A percentile compares a stretch with the other conserved stretches of the same genome.
These are phyloP conservation scores for Ustilago loliicola DNA, from an alignment of 1,284 basidiomycete genomes.

Conservation along the genomic window DNA sequence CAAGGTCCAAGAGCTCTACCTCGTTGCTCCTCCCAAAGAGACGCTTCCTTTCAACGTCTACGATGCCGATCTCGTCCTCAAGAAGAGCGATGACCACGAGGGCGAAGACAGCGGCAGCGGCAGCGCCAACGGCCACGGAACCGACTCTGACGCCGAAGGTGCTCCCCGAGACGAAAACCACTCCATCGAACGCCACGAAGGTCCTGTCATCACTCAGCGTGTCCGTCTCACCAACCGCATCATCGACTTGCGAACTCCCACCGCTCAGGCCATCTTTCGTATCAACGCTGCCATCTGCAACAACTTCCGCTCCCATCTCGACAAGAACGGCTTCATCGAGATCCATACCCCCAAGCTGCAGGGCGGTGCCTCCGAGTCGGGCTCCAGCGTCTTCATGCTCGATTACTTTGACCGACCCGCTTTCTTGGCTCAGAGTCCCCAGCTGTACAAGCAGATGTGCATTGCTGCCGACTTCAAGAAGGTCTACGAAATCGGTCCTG, in stretches of 20 bases:
- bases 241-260: slow-evolving; percentile 65
- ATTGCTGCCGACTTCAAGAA: slow-evolving; percentile 65
- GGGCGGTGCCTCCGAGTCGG: slow-evolving; percentile 65
- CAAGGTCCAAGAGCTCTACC: slow-evolving; percentile 58
- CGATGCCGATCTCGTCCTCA: slow-evolving; percentile 59
- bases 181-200: slow-evolving; percentile 38
- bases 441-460: slow-evolving; percentile 69
- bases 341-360: slow-evolving; percentile 69
- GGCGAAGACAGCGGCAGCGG: slow-evolving; percentile 22
- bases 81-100: slow-evolving; percentile 51
- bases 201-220: slow-evolving; percentile 57
- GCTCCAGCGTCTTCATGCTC: slow-evolving; percentile 65
- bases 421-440: slow-evolving; percentile 65
- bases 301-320: slow-evolving; percentile 62
- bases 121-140: slow-evolving; percentile 11
- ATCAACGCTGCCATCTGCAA: slow-evolving; percentile 64
- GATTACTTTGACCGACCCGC: slow-evolving; percentile 68
- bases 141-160: slow-evolving; percentile 33
- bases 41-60: slow-evolving; percentile 66
- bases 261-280: slow-evolving; percentile 64
- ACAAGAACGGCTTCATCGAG: slow-evolving; percentile 59
- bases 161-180: slow-evolving; percentile 36
- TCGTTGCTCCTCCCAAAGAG: slow-evolving; percentile 55
- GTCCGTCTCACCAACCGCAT: slow-evolving; percentile 65
- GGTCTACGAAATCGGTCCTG: slow-evolving; percentile 68